These are phyloP conservation scores for Lactuca sativa DNA, from an alignment of 129 eudicot genomes.

Conservation along the genomic window DNA sequence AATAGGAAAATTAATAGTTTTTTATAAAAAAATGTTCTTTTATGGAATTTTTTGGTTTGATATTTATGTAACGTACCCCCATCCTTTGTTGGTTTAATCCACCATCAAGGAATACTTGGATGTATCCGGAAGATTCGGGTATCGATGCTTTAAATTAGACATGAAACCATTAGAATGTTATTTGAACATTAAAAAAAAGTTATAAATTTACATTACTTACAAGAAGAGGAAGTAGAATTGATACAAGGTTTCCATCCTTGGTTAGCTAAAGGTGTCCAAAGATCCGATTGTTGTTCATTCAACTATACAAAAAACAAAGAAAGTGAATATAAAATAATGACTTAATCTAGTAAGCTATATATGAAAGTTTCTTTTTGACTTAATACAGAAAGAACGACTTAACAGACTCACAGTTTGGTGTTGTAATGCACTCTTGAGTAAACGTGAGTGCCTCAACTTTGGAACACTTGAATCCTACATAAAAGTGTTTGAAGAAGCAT, in stretches of 20 bases:
- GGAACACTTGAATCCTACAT: conserved; percentile 57
- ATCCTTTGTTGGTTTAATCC: conserved; percentile 97
- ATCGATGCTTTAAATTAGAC: conserved; percentile 38
- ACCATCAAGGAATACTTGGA: conserved; percentile 97
- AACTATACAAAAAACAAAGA: conserved; percentile 33
- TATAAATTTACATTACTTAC: conserved; percentile 42
- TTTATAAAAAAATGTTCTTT: neutral
- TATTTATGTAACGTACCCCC: conserved; percentile 66
- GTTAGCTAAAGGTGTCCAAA: conserved; percentile 78
- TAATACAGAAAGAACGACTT: neutral
- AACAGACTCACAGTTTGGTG: conserved; percentile 55
- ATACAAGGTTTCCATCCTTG: conserved; percentile 84
- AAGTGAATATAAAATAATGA: conserved; percentile 11
- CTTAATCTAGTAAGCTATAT: no score
- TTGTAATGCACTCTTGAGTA: conserved; percentile 60
- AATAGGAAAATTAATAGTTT: neutral
- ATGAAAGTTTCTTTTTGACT: no score
- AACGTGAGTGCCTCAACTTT: conserved; percentile 57
- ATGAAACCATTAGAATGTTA: conserved; percentile 19
- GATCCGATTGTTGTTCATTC: conserved; percentile 49
- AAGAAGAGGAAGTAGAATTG: conserved; percentile 31
- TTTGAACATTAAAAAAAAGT: neutral
- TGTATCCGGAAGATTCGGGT: conserved; percentile 77
- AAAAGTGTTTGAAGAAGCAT: conserved; percentile 3
- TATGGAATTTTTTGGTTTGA: conserved; percentile 1